Percentiles rank a stretch among this genome's conserved stretches.
phyloP scores from a whole-genome alignment of 768 basidiomycete genomes.

The Boletus huronensis region DNA sequence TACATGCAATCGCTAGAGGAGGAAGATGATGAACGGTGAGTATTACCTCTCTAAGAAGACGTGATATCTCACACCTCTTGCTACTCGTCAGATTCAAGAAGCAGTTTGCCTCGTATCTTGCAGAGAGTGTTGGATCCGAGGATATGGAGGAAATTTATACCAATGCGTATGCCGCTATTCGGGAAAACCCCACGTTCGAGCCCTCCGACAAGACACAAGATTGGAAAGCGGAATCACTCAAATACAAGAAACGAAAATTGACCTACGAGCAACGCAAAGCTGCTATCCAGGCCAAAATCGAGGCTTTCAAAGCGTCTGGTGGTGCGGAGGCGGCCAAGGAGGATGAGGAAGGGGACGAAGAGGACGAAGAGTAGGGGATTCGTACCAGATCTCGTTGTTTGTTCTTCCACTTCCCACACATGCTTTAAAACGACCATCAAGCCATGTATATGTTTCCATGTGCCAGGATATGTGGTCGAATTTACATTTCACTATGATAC shows the following conservation, averaged over 20 bases:
- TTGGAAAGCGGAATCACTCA: slow-evolving; percentile 84
- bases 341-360: slow-evolving; percentile 27
- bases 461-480: slow-evolving; percentile 11
- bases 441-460: slow-evolving; percentile 21
- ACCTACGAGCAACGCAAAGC: slow-evolving; percentile 74
- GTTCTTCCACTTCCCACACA: neutral
- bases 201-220: slow-evolving; percentile 85
- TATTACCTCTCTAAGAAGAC: slow-evolving; percentile 3
- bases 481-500: slow-evolving; percentile 13
- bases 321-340: slow-evolving; percentile 44
- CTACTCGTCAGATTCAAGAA: slow-evolving; percentile 77
- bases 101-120: slow-evolving; percentile 93
- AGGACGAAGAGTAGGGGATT: slow-evolving; percentile 53
- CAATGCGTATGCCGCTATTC: slow-evolving; percentile 91
- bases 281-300: slow-evolving; percentile 84
- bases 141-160: slow-evolving; percentile 96
- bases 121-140: slow-evolving; percentile 91
- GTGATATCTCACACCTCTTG: slow-evolving; percentile 3
- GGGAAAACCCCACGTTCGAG: slow-evolving; percentile 90
- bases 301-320: slow-evolving; percentile 76
- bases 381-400: neutral
- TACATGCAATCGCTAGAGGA: slow-evolving; percentile 99
- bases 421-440: slow-evolving; percentile 13
- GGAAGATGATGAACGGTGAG: slow-evolving; percentile 95
- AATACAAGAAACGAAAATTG: slow-evolving; percentile 66